Evolutionary conservation across 257 asterid species (phyloP).

Genomic region (Nicotiana undulata): DNA sequence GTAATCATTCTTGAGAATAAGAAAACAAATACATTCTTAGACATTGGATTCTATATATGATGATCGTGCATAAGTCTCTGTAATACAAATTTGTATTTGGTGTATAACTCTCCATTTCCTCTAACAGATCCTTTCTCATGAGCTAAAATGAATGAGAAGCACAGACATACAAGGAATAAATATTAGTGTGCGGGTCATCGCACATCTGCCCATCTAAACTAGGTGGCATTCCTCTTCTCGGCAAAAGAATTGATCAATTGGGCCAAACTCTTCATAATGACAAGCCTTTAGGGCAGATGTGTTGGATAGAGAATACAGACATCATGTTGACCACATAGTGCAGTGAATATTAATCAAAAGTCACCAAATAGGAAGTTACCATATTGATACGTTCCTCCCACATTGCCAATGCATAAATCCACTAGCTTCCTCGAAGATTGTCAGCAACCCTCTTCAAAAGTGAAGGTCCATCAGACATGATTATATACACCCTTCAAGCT

Average conservation of each 20-base stretch:
- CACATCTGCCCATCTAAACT: not conserved
- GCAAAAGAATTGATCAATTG: not conserved
- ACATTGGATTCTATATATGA: not conserved
- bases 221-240: not conserved
- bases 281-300: not conserved
- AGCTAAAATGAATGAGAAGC: not conserved
- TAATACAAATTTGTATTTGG: not conserved
- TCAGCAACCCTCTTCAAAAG: not conserved
- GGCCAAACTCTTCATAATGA: not conserved
- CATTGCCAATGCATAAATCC: not conserved
- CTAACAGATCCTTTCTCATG: not conserved
- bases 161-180: not conserved
- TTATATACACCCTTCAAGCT: constrained; percentile 4
- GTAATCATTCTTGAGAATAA: not conserved
- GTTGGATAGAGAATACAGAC: not conserved
- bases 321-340: not conserved
- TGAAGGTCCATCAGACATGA: not conserved
- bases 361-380: not conserved
- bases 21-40: not conserved
- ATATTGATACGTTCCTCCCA: not conserved
- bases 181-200: not conserved
- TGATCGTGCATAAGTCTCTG: not conserved
- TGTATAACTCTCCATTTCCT: not conserved
- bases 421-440: not conserved
- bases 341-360: not conserved